Evolutionary conservation across 257 asterid genomes (phyloP), one percentile per base, ranked within the genome.

Genomic region (Ligustrum vulgare): DNA sequence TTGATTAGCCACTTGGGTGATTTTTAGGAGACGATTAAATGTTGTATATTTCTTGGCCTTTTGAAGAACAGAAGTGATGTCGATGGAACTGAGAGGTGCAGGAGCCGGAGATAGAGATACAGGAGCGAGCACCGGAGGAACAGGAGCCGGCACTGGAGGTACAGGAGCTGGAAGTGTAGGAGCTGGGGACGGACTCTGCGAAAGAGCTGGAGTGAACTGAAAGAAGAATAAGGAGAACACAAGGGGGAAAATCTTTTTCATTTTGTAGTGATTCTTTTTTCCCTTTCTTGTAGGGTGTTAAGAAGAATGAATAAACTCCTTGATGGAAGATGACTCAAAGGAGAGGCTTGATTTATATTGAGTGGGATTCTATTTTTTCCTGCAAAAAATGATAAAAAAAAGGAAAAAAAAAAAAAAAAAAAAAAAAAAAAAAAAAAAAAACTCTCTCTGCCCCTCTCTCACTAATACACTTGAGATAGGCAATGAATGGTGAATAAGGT

Each of bases 21-120:
- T 81, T 63, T 84, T 81, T 15, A 90, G 66, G 18, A 90, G 87
- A 41, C 89, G 87, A 71, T 80, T 81, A 75, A 90, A 82, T 13
- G 84, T 87, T n/a, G 82, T 47, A 67, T 77, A 90, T 22, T 75
- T 84, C 10, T 87, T 81, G 9, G 88, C 87, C 73, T 88, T 88
- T 16, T 82, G 88, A 16, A 90, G 92, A 72, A 90, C 81, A 35
- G 86, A 79, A 0, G 86, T 85, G 60, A 90, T 72, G 36, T 90
- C 86, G 32, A 86, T 49, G 1, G 89, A 84, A 37, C 82, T 86
- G 0, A 80, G 63, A 3, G 89, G 93, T 3, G 77, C 83, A 4
- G 92, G 87, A 37, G 91, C 81, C 5, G 83, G 78, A 2, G 39
- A 35, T 35, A 8, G 39, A 35, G 39, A 35, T 34, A 34, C 37